Evolutionary conservation across 1,284 basidiomycete species (phyloP).

Genomic region (Veloporphyrellus conicus): DNA sequence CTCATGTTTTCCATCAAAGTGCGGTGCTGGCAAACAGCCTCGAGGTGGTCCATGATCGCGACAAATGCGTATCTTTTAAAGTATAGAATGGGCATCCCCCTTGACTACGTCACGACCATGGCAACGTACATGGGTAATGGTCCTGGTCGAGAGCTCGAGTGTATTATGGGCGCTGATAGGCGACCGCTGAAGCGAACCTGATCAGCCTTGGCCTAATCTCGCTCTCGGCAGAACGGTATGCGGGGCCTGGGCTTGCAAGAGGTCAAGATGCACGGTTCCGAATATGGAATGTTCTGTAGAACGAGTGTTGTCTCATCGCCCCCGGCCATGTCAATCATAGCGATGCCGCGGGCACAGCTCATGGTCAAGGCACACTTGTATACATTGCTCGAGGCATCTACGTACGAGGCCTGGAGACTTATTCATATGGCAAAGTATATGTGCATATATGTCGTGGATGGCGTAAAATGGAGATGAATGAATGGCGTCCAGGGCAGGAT

Average conservation of each 20-base stretch:
- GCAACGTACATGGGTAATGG: constrained; percentile 16
- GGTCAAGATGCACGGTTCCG: constrained; percentile 12
- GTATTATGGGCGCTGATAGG: constrained; percentile 13
- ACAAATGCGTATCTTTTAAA: constrained; percentile 30
- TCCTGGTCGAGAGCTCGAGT: constrained; percentile 6
- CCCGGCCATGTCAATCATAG: constrained; percentile 11
- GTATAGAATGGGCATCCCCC: constrained; percentile 18
- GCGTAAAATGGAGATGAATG: constrained; percentile 20
- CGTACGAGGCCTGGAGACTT: constrained; percentile 7
- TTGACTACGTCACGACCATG: constrained; percentile 27
- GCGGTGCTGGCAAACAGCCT: constrained; percentile 35
- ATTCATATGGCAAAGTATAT: constrained; percentile 21
- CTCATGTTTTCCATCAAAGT: constrained; percentile 38
- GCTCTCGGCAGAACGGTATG: too few relatives aligned
- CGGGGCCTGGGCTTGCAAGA: too few relatives aligned
- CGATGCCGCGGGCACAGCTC: constrained; percentile 12
- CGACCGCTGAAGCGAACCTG: constrained; percentile 12
- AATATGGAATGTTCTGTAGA: constrained; percentile 32
- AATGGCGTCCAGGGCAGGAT: constrained; percentile 13
- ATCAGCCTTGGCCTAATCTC: constrained; percentile 10
- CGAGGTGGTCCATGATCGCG: constrained; percentile 35
- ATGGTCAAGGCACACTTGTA: constrained; percentile 11
- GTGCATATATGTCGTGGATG: constrained; percentile 31
- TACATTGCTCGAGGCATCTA: constrained; percentile 16
- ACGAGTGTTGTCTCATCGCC: constrained; percentile 12